Evolutionary conservation across 257 asterid genomes (phyloP).

Genomic region (Fraxinus pennsylvanica): DNA sequence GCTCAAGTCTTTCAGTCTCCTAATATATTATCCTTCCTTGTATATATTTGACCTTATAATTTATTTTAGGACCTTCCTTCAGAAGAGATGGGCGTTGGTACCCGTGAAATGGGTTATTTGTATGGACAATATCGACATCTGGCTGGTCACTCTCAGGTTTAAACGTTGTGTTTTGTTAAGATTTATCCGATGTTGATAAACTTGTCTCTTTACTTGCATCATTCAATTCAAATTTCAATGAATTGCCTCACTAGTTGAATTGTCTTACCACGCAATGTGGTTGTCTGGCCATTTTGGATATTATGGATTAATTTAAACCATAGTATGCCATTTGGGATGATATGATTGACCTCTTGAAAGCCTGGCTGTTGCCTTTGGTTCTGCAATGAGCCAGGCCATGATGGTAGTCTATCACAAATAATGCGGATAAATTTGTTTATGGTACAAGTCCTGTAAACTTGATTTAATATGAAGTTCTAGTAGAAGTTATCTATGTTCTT

Average conservation of each 20-base stretch:
- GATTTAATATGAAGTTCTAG: slow-evolving; percentile 3
- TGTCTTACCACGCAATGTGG: not conserved
- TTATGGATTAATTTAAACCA: not conserved
- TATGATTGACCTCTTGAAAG: slow-evolving; percentile 15
- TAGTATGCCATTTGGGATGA: not conserved
- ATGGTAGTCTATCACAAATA: not conserved
- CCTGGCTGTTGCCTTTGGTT: slow-evolving; percentile 6
- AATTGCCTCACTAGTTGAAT: not conserved
- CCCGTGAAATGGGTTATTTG: slow-evolving; percentile 96
- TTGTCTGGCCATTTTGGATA: not conserved
- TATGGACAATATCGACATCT: slow-evolving; percentile 94
- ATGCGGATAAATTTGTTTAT: slow-evolving; percentile 13
- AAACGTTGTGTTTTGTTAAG: slow-evolving; percentile 16
- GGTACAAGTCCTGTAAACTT: slow-evolving; percentile 9
- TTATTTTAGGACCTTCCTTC: slow-evolving; percentile 90
- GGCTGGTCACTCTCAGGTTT: slow-evolving; percentile 95
- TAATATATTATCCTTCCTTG: not conserved
- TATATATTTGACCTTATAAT: slow-evolving; percentile 27
- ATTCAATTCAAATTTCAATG: not conserved
- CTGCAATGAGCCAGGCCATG: not conserved
- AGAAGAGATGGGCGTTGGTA: slow-evolving; percentile 96
- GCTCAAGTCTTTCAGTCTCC: slow-evolving; percentile 17
- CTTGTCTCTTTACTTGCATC: not conserved
- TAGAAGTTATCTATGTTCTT: not conserved
- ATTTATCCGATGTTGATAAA: not conserved